Evolutionary conservation across 768 basidiomycete species (phyloP), one percentile per base, ranked within the genome.

Genomic region (Pleurotus tuoliensis): DNA sequence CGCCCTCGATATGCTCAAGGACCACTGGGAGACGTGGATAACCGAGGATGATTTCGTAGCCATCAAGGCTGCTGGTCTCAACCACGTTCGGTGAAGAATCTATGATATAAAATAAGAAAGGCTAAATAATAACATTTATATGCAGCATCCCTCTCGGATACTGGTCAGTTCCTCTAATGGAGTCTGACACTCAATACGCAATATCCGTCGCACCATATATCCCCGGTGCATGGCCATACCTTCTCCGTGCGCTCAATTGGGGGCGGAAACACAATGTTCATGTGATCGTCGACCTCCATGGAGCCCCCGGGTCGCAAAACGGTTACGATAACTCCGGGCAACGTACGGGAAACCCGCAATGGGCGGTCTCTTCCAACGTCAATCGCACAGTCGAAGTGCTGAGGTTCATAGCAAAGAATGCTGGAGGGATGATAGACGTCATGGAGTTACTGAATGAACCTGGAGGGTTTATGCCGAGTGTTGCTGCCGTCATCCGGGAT

Each of bases 281-380:
- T 55, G 84, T 90, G 56, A 83, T 93, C 58, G 63, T 93, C 40
- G 92, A 92, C 68, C 74, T 88, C 11, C 90, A 92, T 64, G 88
- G 87, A 24, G 87, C 84, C 4, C 84, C 87, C 0, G 86, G 83
- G 6, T 78, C 77, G n/a, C 78, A 79, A 57, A 82, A 78, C 59
- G 87, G 88, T 2, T 89, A 83, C 67, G 88, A 90, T 68, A 90
- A 89, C 68, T 89, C 87, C 6, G 88, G 88, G 1, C 85, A 85
- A 64, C 74, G 81, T 30, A 85, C 81, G 0, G 62, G 66, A 18
- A 72, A 72, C 51, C 82, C 87, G 2, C 67, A 74, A 45, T 91
- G 86, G 85, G 85, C 78, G 1, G 56, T 69, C 1, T 76, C 72
- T 46, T 73, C 80, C 25, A 75, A 84, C 46, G 63, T 81, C 47